Conservation (phyloP, 2,329 filamentous ascomycete genomes). For the Xylariaceae sp. region DNA sequence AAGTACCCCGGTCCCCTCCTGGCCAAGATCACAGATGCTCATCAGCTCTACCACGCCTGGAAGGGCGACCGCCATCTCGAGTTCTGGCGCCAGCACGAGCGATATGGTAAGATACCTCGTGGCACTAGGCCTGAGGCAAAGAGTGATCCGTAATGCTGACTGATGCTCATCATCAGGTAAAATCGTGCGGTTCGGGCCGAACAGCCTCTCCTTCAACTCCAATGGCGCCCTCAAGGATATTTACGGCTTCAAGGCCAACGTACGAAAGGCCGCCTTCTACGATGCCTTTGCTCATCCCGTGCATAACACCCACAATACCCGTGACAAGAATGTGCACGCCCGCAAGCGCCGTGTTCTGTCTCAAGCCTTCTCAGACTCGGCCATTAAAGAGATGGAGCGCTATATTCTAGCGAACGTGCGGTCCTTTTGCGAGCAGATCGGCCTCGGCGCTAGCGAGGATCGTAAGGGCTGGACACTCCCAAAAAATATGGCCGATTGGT, state of each 20-base stretch:
- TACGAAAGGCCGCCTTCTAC: constrained; percentile 75
- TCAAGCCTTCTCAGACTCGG: constrained; percentile 73
- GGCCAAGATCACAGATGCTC: constrained; percentile 67
- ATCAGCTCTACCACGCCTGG: constrained; percentile 76
- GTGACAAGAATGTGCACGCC: constrained; percentile 72
- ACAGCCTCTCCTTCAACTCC: constrained; percentile 79
- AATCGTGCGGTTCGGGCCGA: constrained; percentile 80
- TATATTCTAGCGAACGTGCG: constrained; percentile 71
- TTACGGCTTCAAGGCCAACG: constrained; percentile 68
- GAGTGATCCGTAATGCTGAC: constrained; percentile 12
- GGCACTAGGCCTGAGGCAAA: neutral
- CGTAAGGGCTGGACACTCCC: constrained; percentile 63
- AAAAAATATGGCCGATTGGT: constrained; percentile 69
- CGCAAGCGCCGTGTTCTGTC: constrained; percentile 74
- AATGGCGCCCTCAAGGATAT: constrained; percentile 70
- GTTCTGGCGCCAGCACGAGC: constrained; percentile 72
- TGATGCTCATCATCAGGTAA: constrained; percentile 50
- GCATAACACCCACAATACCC: constrained; percentile 75
- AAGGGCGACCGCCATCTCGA: constrained; percentile 77
- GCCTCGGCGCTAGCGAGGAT: constrained; percentile 48
- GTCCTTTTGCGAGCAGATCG: constrained; percentile 68
- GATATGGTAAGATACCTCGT: constrained; percentile 63
- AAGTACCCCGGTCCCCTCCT: constrained; percentile 70
- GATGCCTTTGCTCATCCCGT: constrained; percentile 74
- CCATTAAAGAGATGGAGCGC: constrained; percentile 71